Percentiles rank a stretch among this genome's conserved stretches.
Conservation (phyloP, 495 filamentous ascomycete genomes). For the Daldinia loculata region DNA sequence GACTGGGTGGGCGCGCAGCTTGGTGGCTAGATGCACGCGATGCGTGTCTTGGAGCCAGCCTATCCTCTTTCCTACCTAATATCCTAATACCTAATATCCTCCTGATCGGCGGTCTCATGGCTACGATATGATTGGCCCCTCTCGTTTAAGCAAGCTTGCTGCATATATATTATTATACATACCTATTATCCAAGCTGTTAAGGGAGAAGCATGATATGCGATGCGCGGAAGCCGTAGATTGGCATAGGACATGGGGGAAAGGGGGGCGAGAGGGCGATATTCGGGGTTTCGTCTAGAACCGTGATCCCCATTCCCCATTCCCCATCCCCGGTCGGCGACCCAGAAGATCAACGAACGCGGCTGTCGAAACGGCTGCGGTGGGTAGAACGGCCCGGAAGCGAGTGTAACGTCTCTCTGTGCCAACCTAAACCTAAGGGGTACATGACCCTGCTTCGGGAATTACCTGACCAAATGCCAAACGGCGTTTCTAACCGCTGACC, state of each 20-base stretch:
- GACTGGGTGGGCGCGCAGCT: slow-evolving; percentile 19
- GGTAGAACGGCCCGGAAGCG: slow-evolving; percentile 41
- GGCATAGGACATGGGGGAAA: not conserved
- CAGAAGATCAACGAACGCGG: slow-evolving; percentile 40
- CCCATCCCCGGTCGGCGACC: slow-evolving; percentile 40
- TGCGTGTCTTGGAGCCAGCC: slow-evolving; percentile 38
- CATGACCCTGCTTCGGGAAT: slow-evolving; percentile 27
- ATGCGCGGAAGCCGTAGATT: slow-evolving; percentile 25
- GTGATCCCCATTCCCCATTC: slow-evolving; percentile 8
- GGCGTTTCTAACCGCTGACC: not conserved
- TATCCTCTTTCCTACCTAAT: not conserved
- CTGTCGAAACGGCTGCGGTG: slow-evolving; percentile 43
- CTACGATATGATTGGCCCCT: slow-evolving; percentile 23
- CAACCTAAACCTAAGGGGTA: slow-evolving; percentile 17
- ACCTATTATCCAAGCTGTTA: slow-evolving; percentile 10
- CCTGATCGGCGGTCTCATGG: slow-evolving; percentile 31
- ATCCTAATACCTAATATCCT: slow-evolving; percentile 19
- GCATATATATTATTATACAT: slow-evolving; percentile 30
- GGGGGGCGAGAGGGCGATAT: not conserved
- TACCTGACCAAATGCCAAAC: slow-evolving; percentile 7
- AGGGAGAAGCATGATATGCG: not conserved
- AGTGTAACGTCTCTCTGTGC: slow-evolving; percentile 37
- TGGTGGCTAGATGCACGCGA: slow-evolving; percentile 38
- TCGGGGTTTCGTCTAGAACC: slow-evolving; percentile 43
- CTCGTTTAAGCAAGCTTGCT: slow-evolving; percentile 9